Evolutionary conservation across 129 eudicot genomes (phyloP), one percentile per base, ranked within the genome.

Genomic region (Centella asiatica): DNA sequence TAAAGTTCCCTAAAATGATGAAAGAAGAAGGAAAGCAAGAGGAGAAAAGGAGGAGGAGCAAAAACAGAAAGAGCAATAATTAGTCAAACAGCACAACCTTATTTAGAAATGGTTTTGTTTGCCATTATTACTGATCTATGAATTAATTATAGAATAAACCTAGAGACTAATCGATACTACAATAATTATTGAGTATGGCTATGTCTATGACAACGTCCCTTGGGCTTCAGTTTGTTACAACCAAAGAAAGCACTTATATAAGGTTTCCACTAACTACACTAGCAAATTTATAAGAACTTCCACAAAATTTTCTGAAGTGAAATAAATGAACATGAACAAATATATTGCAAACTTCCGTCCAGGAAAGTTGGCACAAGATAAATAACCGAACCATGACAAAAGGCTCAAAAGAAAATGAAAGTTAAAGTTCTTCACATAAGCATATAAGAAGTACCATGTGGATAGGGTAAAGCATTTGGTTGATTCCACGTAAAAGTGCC

Each of bases 401-500:
- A 22, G 31, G 17, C 44, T 29, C 23, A 46, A 13, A 15, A 31
- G 1, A 17, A 48, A 47, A 60, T 13, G 6, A 53, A 24, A 15
- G 5, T 25, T 27, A 53, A n/a, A 53, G n/a, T n/a, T 20, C 10
- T 7, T 1, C 32, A 25, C 2, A 6, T 8, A 57, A 20, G 17
- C 26, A 4, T 12, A 4, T 42, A 28, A 25, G 45, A 57, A 25
- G 57, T 83, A 90, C 97, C 95, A 42, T 77, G 93, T 44, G 76
- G 23, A 64, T 83, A 90, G 37, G 79, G 88, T 65, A 83, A 28
- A 70, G 73, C 57, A 27, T 81, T 85, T 33, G 83, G 74, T 19
- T 58, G 86, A 62, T 78, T 77, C 93, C 93, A 90, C 17, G 76
- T 18, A 20, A 75, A 73, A 73, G 69, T 37, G 36, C 83, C 69